Conservation (phyloP, 495 filamentous ascomycete species). For the Penicillium robsamsonii region DNA sequence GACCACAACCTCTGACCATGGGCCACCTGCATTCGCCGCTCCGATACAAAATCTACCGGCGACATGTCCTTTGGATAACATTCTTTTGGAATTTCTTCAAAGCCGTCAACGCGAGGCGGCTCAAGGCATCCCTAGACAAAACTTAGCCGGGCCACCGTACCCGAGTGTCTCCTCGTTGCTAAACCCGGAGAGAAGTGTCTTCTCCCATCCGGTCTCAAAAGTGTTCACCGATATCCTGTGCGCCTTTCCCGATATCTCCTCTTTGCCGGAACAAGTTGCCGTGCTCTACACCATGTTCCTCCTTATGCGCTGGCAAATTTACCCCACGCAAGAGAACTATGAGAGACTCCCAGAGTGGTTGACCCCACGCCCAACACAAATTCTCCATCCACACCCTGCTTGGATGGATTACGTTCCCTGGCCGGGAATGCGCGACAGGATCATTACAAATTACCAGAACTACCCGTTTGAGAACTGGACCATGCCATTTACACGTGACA, state of each 20-base stretch:
- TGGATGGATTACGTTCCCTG: conserved; percentile 81
- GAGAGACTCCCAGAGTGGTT: conserved; percentile 67
- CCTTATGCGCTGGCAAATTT: conserved; percentile 78
- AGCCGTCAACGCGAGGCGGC: conserved; percentile 62
- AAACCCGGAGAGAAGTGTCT: conserved; percentile 57
- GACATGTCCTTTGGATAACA: conserved; percentile 68
- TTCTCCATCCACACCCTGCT: conserved; percentile 61
- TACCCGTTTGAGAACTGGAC: conserved; percentile 75
- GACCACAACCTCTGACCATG: conserved; percentile 25
- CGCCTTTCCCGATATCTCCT: conserved; percentile 66
- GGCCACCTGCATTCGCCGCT: conserved; percentile 37
- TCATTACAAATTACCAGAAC: conserved; percentile 49
- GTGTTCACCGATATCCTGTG: conserved; percentile 78
- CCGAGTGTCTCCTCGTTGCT: conserved; percentile 73
- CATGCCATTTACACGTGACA: conserved; percentile 69
- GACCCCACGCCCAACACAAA: conserved; percentile 59
- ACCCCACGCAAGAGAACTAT: conserved; percentile 71
- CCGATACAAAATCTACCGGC: conserved; percentile 59
- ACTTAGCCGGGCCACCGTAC: conserved; percentile 69
- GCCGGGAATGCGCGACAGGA: conserved; percentile 65
- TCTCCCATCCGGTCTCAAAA: conserved; percentile 72
- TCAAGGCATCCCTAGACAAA: conserved; percentile 56
- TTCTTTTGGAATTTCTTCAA: conserved; percentile 75
- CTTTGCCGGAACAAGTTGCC: conserved; percentile 72
- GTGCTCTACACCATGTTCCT: conserved; percentile 82